Base-by-base conservation (phyloP, 208 protist species). In the Trypanosoma lewisi region DNA sequence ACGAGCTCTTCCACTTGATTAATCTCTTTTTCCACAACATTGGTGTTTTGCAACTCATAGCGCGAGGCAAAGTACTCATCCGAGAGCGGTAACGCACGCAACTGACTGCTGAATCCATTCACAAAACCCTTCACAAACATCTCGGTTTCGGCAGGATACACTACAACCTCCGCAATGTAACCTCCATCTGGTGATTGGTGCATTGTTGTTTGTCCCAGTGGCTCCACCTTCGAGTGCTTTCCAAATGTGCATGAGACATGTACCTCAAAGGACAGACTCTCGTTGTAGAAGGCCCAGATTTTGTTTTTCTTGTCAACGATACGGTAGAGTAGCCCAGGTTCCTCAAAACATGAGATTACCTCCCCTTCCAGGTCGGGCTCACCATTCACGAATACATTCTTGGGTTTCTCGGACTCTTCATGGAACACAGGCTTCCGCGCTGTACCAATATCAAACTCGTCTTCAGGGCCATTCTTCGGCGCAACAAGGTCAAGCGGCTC, bases 281-380 rank as follows among this genome's bases (percentile, higher is more conserved):
- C 89, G 66, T 95, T 95, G 82, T 93, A 95, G 64, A 95, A 95
- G 58, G 85, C 79, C 89, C 85, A 95, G 14, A 64, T 85, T 63
- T 88, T 87, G 33, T 78, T 77, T 51, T 74, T 76, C 17, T 73
- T 75, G 71, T 91, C 74, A 2, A 95, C 74, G 36, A 95, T 83
- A 50, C 85, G 85, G 70, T 93, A 95, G 16, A 95, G 80, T 48
- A 95, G 63, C 8, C 85, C 85, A 25, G 82, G 79, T 65, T 89
- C 82, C 36, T 91, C 79, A 73, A 91, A 94, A 73, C 87, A 94
- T 63, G 85, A 89, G 28, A 76, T 81, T 41, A 86, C 61, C 19
- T 90, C 83, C 25, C 85, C 85, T n/a, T 66, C 54, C 31, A 82
- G 30, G 63, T 87, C 81, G 0, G 85, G 88, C 63, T 87, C 78